Percentiles rank a stretch among this genome's conserved stretches.
These are phyloP conservation scores for Jaltomata sinuosa DNA, from an alignment of 257 asterid genomes.

Conservation along the genomic window DNA sequence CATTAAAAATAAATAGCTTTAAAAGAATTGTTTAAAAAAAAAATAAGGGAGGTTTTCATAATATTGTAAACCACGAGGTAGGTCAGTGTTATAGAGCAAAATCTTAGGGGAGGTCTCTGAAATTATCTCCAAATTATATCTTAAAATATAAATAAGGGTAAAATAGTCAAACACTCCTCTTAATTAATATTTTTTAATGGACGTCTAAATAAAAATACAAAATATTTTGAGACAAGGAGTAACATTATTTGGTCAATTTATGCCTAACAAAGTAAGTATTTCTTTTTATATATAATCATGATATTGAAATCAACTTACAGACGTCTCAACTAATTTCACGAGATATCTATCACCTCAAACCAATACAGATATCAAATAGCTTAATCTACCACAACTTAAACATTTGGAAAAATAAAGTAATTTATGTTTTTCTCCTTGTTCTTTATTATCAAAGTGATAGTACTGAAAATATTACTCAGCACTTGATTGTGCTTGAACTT, in stretches of 20 bases:
- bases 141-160: too few species aligned
- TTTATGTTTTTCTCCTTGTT: neutral
- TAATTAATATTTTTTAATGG: too few species aligned
- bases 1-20: too few species aligned
- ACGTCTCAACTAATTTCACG: neutral
- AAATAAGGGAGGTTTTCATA: too few species aligned
- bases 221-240: too few species aligned
- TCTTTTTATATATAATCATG: neutral
- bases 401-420: neutral
- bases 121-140: too few species aligned
- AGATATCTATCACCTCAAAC: neutral
- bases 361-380: neutral
- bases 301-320: neutral
- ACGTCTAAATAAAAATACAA: too few species aligned
- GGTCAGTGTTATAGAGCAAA: too few species aligned
- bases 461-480: neutral
- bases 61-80: too few species aligned
- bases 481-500: neutral
- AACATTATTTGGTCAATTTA: neutral
- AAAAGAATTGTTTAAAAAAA: too few species aligned
- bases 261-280: neutral
- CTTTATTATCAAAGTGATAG: neutral
- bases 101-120: too few species aligned
- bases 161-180: neutral
- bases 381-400: neutral